Evolutionary conservation across 139 green algal genomes (phyloP).

Genomic region (Chlorella sp.): DNA sequence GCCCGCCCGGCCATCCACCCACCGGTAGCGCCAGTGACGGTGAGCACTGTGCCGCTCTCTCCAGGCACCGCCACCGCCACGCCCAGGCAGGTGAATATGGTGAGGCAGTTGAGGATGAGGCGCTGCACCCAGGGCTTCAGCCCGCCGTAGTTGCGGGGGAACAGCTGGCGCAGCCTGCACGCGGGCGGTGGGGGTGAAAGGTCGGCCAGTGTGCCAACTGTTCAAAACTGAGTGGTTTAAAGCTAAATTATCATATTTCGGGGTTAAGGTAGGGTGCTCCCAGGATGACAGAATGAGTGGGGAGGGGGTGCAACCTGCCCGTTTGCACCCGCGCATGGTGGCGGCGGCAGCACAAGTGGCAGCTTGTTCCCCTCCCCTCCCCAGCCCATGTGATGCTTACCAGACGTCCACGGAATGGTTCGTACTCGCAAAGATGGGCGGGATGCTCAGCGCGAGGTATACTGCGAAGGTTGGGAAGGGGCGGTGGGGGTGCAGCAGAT

Average conservation of each 20-base stretch:
- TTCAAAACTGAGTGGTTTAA: too few relatives aligned
- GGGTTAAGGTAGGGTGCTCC: too few relatives aligned
- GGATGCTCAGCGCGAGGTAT: conserved; percentile 6
- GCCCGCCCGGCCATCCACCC: too few relatives aligned
- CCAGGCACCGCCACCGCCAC: conserved; percentile 14
- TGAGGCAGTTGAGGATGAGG: conserved; percentile 9
- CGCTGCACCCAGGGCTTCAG: conserved; percentile 10
- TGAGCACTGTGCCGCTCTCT: conserved; percentile 8
- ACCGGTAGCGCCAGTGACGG: conserved; percentile 18
- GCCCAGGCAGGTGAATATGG: conserved; percentile 18
- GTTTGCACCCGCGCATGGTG: too few relatives aligned
- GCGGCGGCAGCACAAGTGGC: too few relatives aligned
- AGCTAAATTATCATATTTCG: too few relatives aligned
- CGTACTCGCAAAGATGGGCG: conserved; percentile 6
- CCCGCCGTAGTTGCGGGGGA: not conserved
- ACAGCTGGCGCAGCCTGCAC: not conserved
- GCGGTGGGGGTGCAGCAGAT: not conserved
- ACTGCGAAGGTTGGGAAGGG: not conserved
- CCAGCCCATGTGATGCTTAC: too few relatives aligned
- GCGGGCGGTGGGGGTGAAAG: too few relatives aligned
- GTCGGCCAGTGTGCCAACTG: too few relatives aligned
- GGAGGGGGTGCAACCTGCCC: too few relatives aligned
- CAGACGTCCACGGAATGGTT: conserved; percentile 11
- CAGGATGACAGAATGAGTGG: too few relatives aligned
- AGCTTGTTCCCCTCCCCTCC: too few relatives aligned